Percentiles rank a stretch among this genome's conserved stretches.
Evolutionary conservation across 176 grass and related monocot species (phyloP).

Genomic region (Avena sativa): DNA sequence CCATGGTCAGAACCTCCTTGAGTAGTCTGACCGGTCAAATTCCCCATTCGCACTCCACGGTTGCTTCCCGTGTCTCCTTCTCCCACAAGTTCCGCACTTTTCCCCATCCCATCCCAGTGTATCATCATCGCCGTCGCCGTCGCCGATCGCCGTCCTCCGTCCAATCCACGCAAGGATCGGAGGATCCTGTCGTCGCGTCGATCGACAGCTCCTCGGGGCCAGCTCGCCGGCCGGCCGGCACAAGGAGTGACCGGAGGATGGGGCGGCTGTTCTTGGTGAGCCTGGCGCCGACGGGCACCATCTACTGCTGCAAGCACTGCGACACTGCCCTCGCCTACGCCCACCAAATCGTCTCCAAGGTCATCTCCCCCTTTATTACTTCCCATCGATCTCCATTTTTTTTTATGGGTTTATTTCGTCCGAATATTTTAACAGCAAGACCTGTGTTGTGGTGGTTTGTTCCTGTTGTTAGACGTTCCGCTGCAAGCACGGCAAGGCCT

Average conservation of each 20-base stretch:
- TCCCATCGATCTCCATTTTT: not conserved
- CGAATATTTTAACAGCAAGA: not conserved
- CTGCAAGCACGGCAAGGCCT: slow-evolving; percentile 66
- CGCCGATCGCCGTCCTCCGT: not conserved
- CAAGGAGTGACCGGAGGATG: not conserved
- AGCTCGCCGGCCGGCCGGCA: not conserved
- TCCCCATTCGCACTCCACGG: no score
- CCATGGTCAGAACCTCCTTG: no score
- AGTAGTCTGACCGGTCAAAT: no score
- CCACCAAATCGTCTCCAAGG: not conserved
- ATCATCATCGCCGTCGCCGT: not conserved
- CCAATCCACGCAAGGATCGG: not conserved
- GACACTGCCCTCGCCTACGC: not conserved
- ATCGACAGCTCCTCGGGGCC: not conserved
- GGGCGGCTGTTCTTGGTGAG: not conserved
- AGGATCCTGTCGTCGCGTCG: not conserved
- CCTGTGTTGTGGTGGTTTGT: not conserved
- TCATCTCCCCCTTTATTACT: not conserved
- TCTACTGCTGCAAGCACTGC: slow-evolving; percentile 26
- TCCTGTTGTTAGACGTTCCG: slow-evolving; percentile 24
- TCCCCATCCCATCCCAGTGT: no score
- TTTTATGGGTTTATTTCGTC: not conserved
- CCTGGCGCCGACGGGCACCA: slow-evolving; percentile 4
- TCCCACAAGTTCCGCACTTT: no score
- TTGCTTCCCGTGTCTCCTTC: no score